A percentile compares a stretch with the other conserved stretches of the same genome.
Conservation (phyloP, 495 filamentous ascomycete genomes). For the Penicillium manginii region DNA sequence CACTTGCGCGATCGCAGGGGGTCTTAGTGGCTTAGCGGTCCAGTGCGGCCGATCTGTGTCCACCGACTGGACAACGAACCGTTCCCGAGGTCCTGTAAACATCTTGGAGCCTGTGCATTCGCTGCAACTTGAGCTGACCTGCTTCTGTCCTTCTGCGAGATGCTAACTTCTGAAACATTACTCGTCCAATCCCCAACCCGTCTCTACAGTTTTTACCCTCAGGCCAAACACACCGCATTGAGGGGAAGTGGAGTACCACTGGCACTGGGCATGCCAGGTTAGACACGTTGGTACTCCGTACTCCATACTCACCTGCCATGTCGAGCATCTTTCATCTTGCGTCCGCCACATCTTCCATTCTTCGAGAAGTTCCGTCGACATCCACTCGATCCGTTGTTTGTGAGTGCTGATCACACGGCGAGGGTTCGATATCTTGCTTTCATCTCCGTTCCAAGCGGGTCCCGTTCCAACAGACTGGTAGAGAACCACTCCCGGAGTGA, state of each 20-base stretch:
- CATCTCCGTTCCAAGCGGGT: conserved; percentile 7
- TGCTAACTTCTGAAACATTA: conserved; percentile 16
- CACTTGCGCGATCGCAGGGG: conserved; percentile 31
- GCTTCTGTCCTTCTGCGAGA: not conserved
- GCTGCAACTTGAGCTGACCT: conserved; percentile 1
- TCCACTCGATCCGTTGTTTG: conserved; percentile 24
- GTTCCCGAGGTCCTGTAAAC: conserved; percentile 13
- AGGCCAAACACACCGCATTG: conserved; percentile 12
- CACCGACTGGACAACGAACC: conserved; percentile 29
- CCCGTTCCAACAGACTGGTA: not conserved
- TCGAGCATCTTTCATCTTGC: not conserved
- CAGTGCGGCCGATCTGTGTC: conserved; percentile 32
- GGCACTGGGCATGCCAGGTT: too few relatives aligned
- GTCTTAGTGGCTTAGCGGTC: conserved; percentile 11
- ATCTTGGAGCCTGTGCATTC: not conserved
- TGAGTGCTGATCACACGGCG: conserved; percentile 1
- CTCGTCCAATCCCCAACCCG: conserved; percentile 11
- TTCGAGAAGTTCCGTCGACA: conserved; percentile 20
- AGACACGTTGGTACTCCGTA: conserved; percentile 9
- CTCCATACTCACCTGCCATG: conserved; percentile 1
- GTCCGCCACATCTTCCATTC: not conserved
- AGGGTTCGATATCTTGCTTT: not conserved
- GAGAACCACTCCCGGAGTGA: not conserved
- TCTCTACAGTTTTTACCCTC: not conserved
- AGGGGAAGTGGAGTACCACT: not conserved